A percentile compares a stretch with the other conserved stretches of the same genome.
Conservation (phyloP, 2,329 filamentous ascomycete genomes). For the Aspergillus sp. region DNA sequence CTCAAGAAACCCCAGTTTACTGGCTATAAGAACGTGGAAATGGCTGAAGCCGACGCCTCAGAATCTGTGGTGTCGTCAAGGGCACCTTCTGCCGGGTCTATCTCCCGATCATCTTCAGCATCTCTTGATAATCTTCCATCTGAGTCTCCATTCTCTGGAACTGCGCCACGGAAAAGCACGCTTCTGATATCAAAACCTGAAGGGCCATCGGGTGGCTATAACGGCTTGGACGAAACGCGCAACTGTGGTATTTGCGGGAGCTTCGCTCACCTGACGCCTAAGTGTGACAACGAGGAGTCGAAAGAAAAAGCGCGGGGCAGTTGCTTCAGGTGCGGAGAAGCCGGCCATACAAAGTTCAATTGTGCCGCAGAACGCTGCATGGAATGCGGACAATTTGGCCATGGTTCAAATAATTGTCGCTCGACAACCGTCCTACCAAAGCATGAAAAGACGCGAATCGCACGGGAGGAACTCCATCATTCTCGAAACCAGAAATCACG, state of each 20-base stretch:
- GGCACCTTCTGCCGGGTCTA: conserved; percentile 22
- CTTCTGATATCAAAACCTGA: conserved; percentile 27
- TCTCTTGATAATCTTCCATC: conserved; percentile 21
- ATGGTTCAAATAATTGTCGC: conserved; percentile 36
- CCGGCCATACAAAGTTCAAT: conserved; percentile 37
- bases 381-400: conserved; percentile 47
- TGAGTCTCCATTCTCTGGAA: conserved; percentile 21
- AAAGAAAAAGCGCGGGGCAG: conserved; percentile 36
- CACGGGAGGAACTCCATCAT: conserved; percentile 38
- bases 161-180: conserved; percentile 27
- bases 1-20: conserved; percentile 55
- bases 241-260: conserved; percentile 49
- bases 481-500: conserved; percentile 33
- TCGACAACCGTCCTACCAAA: conserved; percentile 35
- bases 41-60: conserved; percentile 35
- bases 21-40: conserved; percentile 45
- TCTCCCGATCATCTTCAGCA: conserved; percentile 34
- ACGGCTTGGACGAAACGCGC: conserved; percentile 43
- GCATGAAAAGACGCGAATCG: conserved; percentile 35
- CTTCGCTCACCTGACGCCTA: conserved; percentile 42
- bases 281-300: conserved; percentile 48
- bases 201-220: conserved; percentile 44
- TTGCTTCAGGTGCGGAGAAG: conserved; percentile 44
- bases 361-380: conserved; percentile 45
- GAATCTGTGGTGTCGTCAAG: conserved; percentile 14